These are phyloP conservation scores for Lactarius sp. DNA, from an alignment of 768 basidiomycete genomes.

Conservation along the genomic window DNA sequence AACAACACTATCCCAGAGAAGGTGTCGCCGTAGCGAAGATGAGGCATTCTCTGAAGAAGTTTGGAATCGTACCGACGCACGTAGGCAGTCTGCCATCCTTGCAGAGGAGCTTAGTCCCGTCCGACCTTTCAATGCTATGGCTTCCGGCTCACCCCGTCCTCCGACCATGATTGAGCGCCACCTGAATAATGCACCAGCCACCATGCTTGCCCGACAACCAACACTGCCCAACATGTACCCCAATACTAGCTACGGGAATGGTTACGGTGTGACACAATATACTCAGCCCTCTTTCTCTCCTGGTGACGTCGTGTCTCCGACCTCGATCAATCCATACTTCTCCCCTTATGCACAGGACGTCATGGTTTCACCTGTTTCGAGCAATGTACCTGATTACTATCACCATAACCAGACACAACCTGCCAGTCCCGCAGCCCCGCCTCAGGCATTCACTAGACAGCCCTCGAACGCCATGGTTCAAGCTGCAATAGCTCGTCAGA, in stretches of 20 bases:
- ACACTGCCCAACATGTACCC: slow-evolving; percentile 20
- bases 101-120: slow-evolving; percentile 33
- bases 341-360: slow-evolving; percentile 38
- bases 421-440: slow-evolving; percentile 3
- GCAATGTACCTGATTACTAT: slow-evolving; percentile 24
- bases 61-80: slow-evolving; percentile 57
- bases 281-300: slow-evolving; percentile 28
- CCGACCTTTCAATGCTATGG: slow-evolving; percentile 37
- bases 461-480: slow-evolving; percentile 3
- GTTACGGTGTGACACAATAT: slow-evolving; percentile 31
- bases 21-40: slow-evolving; percentile 31
- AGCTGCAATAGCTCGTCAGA: slow-evolving; percentile 25
- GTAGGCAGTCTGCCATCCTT: slow-evolving; percentile 57
- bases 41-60: slow-evolving; percentile 32
- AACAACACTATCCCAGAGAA: slow-evolving; percentile 19
- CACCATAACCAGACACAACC: neutral
- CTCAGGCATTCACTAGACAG: slow-evolving; percentile 22
- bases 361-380: slow-evolving; percentile 33
- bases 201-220: slow-evolving; percentile 19
- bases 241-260: slow-evolving; percentile 13
- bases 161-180: slow-evolving; percentile 62
- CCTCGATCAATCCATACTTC: slow-evolving; percentile 38
- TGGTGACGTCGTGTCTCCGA: slow-evolving; percentile 27
- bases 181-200: slow-evolving; percentile 30
- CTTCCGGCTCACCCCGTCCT: slow-evolving; percentile 48